These are phyloP conservation scores for Boletus putidus DNA, from an alignment of 1,284 basidiomycete genomes.

Conservation along the genomic window DNA sequence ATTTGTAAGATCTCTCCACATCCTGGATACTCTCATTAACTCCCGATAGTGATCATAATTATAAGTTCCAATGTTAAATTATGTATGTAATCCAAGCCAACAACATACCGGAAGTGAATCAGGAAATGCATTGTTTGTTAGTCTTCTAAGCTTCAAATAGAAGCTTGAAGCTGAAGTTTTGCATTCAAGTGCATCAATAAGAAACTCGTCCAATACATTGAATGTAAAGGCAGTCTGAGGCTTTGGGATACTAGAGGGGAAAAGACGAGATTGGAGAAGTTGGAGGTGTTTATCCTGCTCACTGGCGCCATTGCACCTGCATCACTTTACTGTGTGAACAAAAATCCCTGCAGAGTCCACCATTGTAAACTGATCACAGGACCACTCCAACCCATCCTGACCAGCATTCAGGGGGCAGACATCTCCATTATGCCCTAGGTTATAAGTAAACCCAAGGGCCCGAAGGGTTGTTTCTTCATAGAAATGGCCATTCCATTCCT, in stretches of 20 bases:
- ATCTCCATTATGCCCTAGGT: slow-evolving; percentile 7
- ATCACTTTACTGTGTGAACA: slow-evolving; percentile 11
- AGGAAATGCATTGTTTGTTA: slow-evolving; percentile 30
- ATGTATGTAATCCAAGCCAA: neutral
- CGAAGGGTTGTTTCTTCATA: slow-evolving; percentile 2
- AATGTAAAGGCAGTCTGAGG: slow-evolving; percentile 38
- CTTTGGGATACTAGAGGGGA: slow-evolving; percentile 26
- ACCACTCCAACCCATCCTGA: too few relatives aligned
- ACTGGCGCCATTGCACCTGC: slow-evolving; percentile 2
- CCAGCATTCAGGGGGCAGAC: slow-evolving; percentile 1
- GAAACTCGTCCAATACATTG: slow-evolving; percentile 31
- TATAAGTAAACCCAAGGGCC: neutral
- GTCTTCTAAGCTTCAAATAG: slow-evolving; percentile 23
- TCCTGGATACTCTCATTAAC: slow-evolving; percentile 9
- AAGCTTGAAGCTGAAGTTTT: slow-evolving; percentile 37
- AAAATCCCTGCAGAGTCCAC: slow-evolving; percentile 14
- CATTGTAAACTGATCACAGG: neutral
- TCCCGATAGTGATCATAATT: slow-evolving; percentile 16
- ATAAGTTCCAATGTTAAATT: neutral
- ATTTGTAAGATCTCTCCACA: slow-evolving; percentile 15
- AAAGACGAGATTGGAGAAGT: slow-evolving; percentile 21
- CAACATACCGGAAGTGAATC: slow-evolving; percentile 24
- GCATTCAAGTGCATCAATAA: slow-evolving; percentile 28
- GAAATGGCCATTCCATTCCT: slow-evolving; percentile 11
- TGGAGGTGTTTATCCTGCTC: slow-evolving; percentile 10